Evolutionary conservation across 768 basidiomycete genomes (phyloP).

Genomic region (Lactarius sanguifluus): DNA sequence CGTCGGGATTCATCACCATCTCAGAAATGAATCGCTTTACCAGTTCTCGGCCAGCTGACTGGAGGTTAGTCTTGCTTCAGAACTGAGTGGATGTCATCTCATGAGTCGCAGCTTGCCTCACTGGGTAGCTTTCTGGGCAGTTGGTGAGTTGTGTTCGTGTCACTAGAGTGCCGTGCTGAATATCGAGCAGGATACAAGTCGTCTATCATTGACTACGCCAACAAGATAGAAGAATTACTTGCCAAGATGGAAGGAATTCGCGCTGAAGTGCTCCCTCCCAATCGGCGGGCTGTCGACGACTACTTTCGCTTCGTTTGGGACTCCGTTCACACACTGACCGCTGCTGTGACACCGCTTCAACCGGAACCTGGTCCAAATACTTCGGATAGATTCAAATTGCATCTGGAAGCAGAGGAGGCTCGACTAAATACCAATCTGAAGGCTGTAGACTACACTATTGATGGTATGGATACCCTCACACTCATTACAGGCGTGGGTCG

Average conservation of each 20-base stretch:
- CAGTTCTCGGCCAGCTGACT: constrained; percentile 30
- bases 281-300: not conserved
- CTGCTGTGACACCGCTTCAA: not conserved
- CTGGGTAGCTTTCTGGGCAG: constrained; percentile 39
- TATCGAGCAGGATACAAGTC: constrained; percentile 9
- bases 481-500: constrained; percentile 34
- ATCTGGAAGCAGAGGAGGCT: constrained; percentile 32
- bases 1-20: constrained; percentile 38
- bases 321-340: constrained; percentile 5
- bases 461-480: constrained; percentile 34
- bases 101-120: constrained; percentile 30
- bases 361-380: not conserved
- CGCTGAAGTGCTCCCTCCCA: constrained; percentile 10
- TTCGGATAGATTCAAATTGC: constrained; percentile 28
- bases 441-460: constrained; percentile 35
- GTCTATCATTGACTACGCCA: constrained; percentile 23
- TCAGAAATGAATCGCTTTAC: constrained; percentile 38
- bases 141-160: constrained; percentile 8
- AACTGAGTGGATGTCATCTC: not conserved
- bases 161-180: not conserved
- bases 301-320: constrained; percentile 4
- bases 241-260: constrained; percentile 24
- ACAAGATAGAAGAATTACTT: constrained; percentile 17
- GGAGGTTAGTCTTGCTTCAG: constrained; percentile 30
- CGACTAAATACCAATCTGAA: constrained; percentile 32